Percentiles rank a stretch among this genome's conserved stretches.
phyloP scores from a whole-genome alignment of 352 stramenopile species.

The Globisporangium splendens region DNA sequence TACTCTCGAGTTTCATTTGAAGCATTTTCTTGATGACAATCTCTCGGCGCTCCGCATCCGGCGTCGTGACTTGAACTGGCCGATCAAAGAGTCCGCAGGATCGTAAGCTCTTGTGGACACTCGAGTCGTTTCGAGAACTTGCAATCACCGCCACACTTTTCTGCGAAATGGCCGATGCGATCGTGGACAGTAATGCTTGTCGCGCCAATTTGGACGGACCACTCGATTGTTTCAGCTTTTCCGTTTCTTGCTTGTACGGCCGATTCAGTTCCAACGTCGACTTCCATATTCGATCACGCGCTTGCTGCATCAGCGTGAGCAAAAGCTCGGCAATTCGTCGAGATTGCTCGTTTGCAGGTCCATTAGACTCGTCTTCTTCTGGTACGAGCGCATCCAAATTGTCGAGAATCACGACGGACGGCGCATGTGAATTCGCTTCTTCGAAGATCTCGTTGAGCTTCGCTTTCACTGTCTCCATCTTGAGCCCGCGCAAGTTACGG shows the following conservation, averaged over 20 bases:
- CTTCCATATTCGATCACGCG: slow-evolving; percentile 54
- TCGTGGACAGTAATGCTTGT: slow-evolving; percentile 37
- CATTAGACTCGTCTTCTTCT: slow-evolving; percentile 70
- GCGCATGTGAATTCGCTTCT: slow-evolving; percentile 36
- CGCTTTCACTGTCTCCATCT: slow-evolving; percentile 84
- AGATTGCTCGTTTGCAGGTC: slow-evolving; percentile 79
- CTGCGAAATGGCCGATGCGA: slow-evolving; percentile 51
- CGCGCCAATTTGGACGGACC: slow-evolving; percentile 16
- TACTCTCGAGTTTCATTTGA: slow-evolving; percentile 31
- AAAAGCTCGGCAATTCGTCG: slow-evolving; percentile 81
- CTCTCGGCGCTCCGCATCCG: slow-evolving; percentile 63
- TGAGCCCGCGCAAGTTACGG: slow-evolving; percentile 70
- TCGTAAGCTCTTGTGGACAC: slow-evolving; percentile 61
- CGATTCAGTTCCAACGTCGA: slow-evolving; percentile 49
- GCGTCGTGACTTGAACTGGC: slow-evolving; percentile 49
- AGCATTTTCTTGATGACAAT: slow-evolving; percentile 61
- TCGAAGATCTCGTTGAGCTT: slow-evolving; percentile 58
- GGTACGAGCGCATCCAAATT: slow-evolving; percentile 83
- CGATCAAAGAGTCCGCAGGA: slow-evolving; percentile 68
- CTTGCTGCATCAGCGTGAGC: slow-evolving; percentile 52
- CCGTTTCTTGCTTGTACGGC: slow-evolving; percentile 40
- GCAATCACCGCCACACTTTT: slow-evolving; percentile 73
- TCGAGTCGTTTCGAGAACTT: slow-evolving; percentile 51
- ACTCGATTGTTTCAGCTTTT: slow-evolving; percentile 21
- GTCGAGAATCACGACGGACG: slow-evolving; percentile 71